Evolutionary conservation across 2,329 filamentous ascomycete genomes (phyloP).

Genomic region (Talaromyces sp.): DNA sequence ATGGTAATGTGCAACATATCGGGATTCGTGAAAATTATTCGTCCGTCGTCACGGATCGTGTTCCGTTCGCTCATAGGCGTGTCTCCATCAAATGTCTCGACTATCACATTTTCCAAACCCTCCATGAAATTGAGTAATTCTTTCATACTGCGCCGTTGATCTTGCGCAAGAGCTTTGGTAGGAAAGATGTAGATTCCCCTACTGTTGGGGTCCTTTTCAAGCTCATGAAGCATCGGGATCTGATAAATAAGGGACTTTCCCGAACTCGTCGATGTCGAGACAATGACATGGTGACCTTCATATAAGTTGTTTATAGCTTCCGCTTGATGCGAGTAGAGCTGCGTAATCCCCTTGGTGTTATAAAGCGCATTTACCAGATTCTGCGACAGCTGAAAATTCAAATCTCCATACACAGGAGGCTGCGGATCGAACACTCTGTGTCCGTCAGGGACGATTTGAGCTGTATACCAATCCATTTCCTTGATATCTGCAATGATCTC

Average conservation of each 20-base stretch:
- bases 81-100: slow-evolving; percentile 95
- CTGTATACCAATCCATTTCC: slow-evolving; percentile 78
- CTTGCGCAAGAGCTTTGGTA: slow-evolving; percentile 92
- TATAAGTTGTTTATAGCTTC: slow-evolving; percentile 88
- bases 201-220: slow-evolving; percentile 73
- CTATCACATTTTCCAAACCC: slow-evolving; percentile 68
- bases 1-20: slow-evolving; percentile 97
- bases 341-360: slow-evolving; percentile 81
- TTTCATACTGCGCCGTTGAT: slow-evolving; percentile 83
- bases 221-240: slow-evolving; percentile 79
- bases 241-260: slow-evolving; percentile 99
- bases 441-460: slow-evolving; percentile 89
- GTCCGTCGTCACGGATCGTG: slow-evolving; percentile 76
- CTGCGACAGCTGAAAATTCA: slow-evolving; percentile 84
- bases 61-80: slow-evolving; percentile 79
- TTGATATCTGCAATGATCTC: slow-evolving; percentile 85
- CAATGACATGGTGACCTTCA: slow-evolving; percentile 79
- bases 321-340: slow-evolving; percentile 86
- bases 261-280: slow-evolving; percentile 92
- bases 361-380: slow-evolving; percentile 93
- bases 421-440: slow-evolving; percentile 89
- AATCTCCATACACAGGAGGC: slow-evolving; percentile 73
- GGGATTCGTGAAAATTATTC: slow-evolving; percentile 95
- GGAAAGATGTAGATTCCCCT: slow-evolving; percentile 98
- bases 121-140: slow-evolving; percentile 80